phyloP scores from a whole-genome alignment of 768 basidiomycete species.

The Rossbeevera mucosa region DNA sequence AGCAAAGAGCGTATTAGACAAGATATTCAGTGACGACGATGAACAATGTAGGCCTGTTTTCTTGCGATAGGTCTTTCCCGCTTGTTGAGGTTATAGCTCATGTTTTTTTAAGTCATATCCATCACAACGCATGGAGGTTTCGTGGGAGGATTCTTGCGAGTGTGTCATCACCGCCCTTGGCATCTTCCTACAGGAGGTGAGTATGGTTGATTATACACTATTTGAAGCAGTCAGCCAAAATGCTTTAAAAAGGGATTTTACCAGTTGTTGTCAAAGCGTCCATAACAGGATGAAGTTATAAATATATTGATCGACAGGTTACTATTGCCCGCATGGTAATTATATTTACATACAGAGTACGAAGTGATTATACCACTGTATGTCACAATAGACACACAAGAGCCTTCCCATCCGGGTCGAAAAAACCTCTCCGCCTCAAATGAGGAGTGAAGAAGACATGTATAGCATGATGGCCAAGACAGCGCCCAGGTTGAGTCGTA shows the following conservation, averaged over 20 bases:
- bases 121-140: slow-evolving; percentile 64
- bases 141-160: slow-evolving; percentile 50
- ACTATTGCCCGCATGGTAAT: neutral
- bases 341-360: too few species aligned
- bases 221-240: neutral
- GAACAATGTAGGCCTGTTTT: slow-evolving; percentile 37
- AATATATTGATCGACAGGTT: neutral
- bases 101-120: slow-evolving; percentile 47
- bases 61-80: neutral
- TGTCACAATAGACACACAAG: too few species aligned
- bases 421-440: too few species aligned
- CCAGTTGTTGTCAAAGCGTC: slow-evolving; percentile 23
- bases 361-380: too few species aligned
- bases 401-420: too few species aligned
- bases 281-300: neutral
- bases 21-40: slow-evolving; percentile 43
- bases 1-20: slow-evolving; percentile 41
- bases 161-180: slow-evolving; percentile 41
- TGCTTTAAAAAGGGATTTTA: slow-evolving; percentile 19
- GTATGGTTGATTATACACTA: slow-evolving; percentile 11
- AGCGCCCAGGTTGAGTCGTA: too few species aligned
- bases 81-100: neutral
- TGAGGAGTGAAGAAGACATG: too few species aligned
- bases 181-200: slow-evolving; percentile 61
- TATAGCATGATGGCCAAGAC: too few species aligned